Evolutionary conservation across 345 rosid genomes (phyloP).

Genomic region (Populus alba): DNA sequence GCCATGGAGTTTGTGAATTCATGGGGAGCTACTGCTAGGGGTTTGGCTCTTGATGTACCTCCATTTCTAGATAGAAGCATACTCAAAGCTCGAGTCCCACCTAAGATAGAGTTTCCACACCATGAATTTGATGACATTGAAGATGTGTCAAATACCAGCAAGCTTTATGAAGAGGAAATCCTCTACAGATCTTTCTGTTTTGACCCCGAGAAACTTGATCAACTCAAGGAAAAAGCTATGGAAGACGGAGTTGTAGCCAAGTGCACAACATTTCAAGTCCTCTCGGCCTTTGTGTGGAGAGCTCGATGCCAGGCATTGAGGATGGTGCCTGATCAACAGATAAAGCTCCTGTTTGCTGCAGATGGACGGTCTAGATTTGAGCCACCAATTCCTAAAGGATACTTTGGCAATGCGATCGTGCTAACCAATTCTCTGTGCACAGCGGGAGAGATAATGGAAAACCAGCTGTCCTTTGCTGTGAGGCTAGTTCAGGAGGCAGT

Average conservation of each 20-base stretch:
- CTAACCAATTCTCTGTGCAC: slow-evolving; percentile 53
- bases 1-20: slow-evolving; percentile 89
- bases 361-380: slow-evolving; percentile 69
- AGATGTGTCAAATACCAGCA: slow-evolving; percentile 55
- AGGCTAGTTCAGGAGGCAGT: slow-evolving; percentile 60
- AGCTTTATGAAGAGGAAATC: slow-evolving; percentile 62
- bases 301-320: slow-evolving; percentile 62
- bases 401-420: slow-evolving; percentile 74
- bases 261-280: slow-evolving; percentile 73
- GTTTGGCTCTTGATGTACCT: slow-evolving; percentile 57
- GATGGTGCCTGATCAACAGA: slow-evolving; percentile 61
- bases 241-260: slow-evolving; percentile 42
- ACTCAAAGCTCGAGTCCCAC: slow-evolving; percentile 56
- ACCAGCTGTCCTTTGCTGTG: slow-evolving; percentile 50
- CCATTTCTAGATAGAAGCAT: slow-evolving; percentile 61
- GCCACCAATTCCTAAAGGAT: slow-evolving; percentile 67
- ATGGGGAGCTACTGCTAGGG: slow-evolving; percentile 78
- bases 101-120: slow-evolving; percentile 52
- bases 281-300: slow-evolving; percentile 76
- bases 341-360: slow-evolving; percentile 79
- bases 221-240: slow-evolving; percentile 49
- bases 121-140: slow-evolving; percentile 68
- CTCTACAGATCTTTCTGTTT: slow-evolving; percentile 66
- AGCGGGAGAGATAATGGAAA: slow-evolving; percentile 62
- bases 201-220: slow-evolving; percentile 52